phyloP scores from a whole-genome alignment of 495 filamentous ascomycete species.

The Letharia lupina region DNA sequence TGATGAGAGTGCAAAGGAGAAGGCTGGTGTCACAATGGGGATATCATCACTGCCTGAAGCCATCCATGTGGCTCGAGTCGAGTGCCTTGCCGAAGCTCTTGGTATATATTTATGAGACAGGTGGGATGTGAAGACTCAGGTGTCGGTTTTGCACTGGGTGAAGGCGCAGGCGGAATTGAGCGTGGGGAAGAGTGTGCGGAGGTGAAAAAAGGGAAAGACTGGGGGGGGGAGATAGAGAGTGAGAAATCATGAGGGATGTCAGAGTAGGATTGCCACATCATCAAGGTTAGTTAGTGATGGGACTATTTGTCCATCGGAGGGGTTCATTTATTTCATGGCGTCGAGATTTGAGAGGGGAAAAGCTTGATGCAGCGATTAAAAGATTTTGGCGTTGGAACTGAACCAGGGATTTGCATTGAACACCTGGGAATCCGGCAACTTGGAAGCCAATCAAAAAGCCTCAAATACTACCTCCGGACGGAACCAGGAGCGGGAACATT shows the following conservation, averaged over 20 bases:
- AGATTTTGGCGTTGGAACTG: neutral
- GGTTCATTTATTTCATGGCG: neutral
- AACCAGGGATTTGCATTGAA: neutral
- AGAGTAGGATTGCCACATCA: conserved; percentile 5
- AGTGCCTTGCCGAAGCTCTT: neutral
- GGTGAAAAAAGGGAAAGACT: neutral
- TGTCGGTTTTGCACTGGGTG: neutral
- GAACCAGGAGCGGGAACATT: conserved; percentile 8
- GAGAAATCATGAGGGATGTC: neutral
- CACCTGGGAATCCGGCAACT: conserved; percentile 1
- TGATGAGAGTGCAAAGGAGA: neutral
- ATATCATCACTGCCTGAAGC: conserved; percentile 23
- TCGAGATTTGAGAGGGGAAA: neutral
- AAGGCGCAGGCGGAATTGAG: neutral
- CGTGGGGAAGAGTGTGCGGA: neutral
- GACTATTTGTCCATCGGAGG: neutral
- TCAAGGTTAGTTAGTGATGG: neutral
- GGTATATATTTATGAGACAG: neutral
- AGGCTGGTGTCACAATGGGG: conserved; percentile 16
- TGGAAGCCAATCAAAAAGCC: conserved; percentile 15
- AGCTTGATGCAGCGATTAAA: too few species aligned
- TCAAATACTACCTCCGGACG: neutral
- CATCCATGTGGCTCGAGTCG: conserved; percentile 20
- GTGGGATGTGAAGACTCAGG: neutral
- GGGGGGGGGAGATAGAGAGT: neutral